Evolutionary conservation across 2,329 filamentous ascomycete species (phyloP), one percentile per base, ranked within the genome.

Genomic region (Ophiosphaerella narmari): DNA sequence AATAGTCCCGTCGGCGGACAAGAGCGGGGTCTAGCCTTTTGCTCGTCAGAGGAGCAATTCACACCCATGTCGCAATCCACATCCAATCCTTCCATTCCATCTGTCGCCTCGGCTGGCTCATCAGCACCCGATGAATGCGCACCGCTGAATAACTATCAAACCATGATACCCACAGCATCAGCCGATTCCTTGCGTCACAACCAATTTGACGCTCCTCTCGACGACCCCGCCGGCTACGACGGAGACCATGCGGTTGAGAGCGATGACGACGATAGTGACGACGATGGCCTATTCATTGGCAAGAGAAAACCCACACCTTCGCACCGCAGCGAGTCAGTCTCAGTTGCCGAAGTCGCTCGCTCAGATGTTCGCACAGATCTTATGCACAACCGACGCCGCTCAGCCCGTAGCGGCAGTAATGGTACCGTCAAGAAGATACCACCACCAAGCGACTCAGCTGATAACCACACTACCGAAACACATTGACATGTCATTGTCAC

Each of bases 71-170:
- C 78, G 21, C 77, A 78, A 58, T 78, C 77, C 5, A 76, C 77
- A 7, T 80, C 78, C 8, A 77, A 80, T 48, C 78, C 78, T 9
- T 81, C 78, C 1, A 79, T 80, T 21, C 78, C 78, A 2, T 81
- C 78, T 7, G 74, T 78, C 13, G 73, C 75, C n/a, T 80, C 78
- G 1, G 76, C 76, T 33, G 72, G 71, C 33, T 80, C 78, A 0
- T 79, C 77, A 7, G 74, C 72, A 14, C 69, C 71, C 34, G 71
- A 73, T 32, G 71, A 73, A 7, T 68, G 68, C 43, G 54, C 48
- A 6, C 48, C 51, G 13, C 48, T 60, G 31, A 57, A 65, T 16
- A 44, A 56, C 5, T 48, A 62, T 5, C 49, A 62, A 7, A 54
- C 46, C 43, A 62, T 66, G 53, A 42, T 63, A 4, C 48, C 62